phyloP scores from a whole-genome alignment of 345 rosid species.

The Eucalyptus grandis region DNA sequence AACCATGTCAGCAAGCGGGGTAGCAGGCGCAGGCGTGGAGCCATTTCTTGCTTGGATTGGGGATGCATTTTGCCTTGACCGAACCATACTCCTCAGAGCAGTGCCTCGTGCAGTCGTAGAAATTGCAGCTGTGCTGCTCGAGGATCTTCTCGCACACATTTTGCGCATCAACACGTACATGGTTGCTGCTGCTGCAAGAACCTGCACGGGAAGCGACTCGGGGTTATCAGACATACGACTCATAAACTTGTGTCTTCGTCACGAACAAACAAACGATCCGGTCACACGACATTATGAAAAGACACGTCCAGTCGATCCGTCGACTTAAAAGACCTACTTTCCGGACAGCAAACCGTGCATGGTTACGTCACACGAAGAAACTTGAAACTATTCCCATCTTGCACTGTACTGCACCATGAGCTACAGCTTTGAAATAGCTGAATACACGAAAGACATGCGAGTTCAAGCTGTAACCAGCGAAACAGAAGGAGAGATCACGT shows the following conservation, averaged over 20 bases:
- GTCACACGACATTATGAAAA: no score
- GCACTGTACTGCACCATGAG: not conserved
- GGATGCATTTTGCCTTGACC: not conserved
- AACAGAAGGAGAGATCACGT: no score
- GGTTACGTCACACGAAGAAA: no score
- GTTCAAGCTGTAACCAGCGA: no score
- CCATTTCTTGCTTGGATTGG: not conserved
- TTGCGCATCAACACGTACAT: not conserved
- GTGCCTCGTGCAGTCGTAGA: not conserved
- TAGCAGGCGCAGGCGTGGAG: not conserved
- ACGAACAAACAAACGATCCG: not conserved
- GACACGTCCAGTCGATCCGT: no score
- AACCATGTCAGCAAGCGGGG: not conserved
- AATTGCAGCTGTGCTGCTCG: not conserved
- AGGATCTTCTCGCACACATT: not conserved
- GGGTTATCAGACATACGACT: not conserved
- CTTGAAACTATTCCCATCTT: not conserved
- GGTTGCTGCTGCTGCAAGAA: not conserved
- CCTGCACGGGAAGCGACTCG: not conserved
- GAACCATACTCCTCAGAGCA: not conserved
- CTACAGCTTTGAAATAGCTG: not conserved
- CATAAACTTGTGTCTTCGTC: not conserved
- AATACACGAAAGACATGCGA: no score
- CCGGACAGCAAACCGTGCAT: no score
- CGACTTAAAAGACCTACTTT: no score